phyloP scores from a whole-genome alignment of 441 rosid species.

The Gossypium gossypioides region DNA sequence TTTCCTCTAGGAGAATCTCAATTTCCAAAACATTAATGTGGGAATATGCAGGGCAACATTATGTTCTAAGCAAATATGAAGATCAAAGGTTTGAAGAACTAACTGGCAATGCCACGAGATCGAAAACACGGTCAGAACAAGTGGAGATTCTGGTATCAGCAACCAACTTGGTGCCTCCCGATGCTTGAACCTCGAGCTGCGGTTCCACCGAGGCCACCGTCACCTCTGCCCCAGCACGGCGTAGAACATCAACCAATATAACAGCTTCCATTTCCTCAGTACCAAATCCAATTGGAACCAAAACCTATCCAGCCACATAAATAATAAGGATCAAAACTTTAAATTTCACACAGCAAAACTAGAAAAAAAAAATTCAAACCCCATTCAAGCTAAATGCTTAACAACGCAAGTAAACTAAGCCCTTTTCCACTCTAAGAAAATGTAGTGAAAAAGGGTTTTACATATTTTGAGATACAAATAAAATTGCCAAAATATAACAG shows the following conservation, averaged over 20 bases:
- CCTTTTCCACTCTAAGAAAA: not conserved
- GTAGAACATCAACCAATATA: constrained; percentile 57
- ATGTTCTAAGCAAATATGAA: not conserved
- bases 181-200: constrained; percentile 68
- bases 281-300: constrained; percentile 80
- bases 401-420: not conserved
- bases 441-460: not conserved
- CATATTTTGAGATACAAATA: not conserved
- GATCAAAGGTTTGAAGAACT: constrained; percentile 20
- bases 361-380: not conserved
- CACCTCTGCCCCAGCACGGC: constrained; percentile 88
- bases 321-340: not conserved
- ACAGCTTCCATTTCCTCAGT: constrained; percentile 95
- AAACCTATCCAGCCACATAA: constrained; percentile 38
- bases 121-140: constrained; percentile 53
- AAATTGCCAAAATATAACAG: not conserved
- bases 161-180: constrained; percentile 57
- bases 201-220: constrained; percentile 80
- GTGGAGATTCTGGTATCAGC: constrained; percentile 66
- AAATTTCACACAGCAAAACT: not conserved
- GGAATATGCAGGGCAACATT: not conserved
- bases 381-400: constrained; percentile 6
- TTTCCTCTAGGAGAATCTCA: not conserved
- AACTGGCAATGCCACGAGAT: constrained; percentile 87
- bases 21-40: not conserved